phyloP scores from a whole-genome alignment of 148 eudicot species.

The Vaccinium vitisidaea region DNA sequence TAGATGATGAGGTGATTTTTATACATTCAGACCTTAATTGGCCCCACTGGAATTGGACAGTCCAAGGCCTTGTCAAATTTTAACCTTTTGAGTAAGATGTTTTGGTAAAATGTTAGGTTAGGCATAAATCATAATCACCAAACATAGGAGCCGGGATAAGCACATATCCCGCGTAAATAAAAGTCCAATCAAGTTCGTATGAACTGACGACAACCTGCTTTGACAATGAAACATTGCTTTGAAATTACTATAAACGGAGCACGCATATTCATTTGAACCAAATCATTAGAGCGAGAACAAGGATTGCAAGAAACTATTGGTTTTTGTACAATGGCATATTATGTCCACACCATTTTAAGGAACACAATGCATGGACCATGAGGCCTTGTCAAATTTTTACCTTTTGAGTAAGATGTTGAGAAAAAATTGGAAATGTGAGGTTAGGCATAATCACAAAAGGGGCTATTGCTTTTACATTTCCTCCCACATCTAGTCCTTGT shows the following conservation, averaged over 20 bases:
- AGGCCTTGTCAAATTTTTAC: not conserved
- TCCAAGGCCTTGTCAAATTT: too few relatives aligned
- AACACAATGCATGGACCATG: not conserved
- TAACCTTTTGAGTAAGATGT: too few relatives aligned
- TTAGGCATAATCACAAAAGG: not conserved
- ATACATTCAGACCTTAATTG: not conserved
- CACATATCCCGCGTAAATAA: too few relatives aligned
- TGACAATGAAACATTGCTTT: too few relatives aligned
- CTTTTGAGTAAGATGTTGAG: not conserved
- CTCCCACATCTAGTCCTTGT: not conserved
- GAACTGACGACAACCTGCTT: too few relatives aligned
- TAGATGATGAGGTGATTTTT: not conserved
- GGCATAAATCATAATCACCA: too few relatives aligned
- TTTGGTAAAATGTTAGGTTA: too few relatives aligned
- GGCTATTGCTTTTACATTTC: not conserved
- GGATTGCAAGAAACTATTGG: not conserved
- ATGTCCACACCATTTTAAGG: not conserved
- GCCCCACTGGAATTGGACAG: too few relatives aligned
- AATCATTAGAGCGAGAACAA: not conserved
- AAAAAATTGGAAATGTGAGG: not conserved
- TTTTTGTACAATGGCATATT: not conserved
- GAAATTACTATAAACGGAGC: too few relatives aligned
- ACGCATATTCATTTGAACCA: too few relatives aligned
- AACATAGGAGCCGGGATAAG: too few relatives aligned
- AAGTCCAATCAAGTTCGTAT: too few relatives aligned